Base-by-base conservation (phyloP, 257 asterid species). In the Salvia miltiorrhiza region DNA sequence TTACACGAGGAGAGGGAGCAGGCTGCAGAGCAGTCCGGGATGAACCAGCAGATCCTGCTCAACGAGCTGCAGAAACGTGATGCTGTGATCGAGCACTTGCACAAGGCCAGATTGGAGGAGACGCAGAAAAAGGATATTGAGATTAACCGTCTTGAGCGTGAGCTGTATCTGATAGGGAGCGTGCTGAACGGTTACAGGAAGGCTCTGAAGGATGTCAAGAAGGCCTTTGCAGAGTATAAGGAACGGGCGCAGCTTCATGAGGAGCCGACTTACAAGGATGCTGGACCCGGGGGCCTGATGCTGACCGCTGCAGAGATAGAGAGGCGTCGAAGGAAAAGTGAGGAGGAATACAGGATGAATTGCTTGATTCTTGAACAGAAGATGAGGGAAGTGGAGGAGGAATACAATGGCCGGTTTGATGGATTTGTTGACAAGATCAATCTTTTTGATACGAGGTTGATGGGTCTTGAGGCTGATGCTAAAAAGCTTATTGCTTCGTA, bases 261-360 rank as follows among this genome's bases (percentile, higher is more conserved):
- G 74, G 96, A 88, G 61, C 77, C 95, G 0, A 73, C 84, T 0
- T 93, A 93, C 80, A 84, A 71, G 75, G 95, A 87, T 74, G 86
- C 78, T 37, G 97, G 96, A 55, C 78, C 79, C 2, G 95, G 95
- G 56, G 99, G 99, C 41, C 83, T 86, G n/a, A 83, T 90, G 87
- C 57, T 90, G 86, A 84, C 88, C 40, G 68, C 72, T 56, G 78
- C 67, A 7, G 97, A 87, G 70, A 83, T 90, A 26, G 96, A 89
- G 77, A 85, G 60, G 71, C 78, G 66, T 11, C 74, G 78, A 17
- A 73, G 60, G 76, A 79, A 75, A 74, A 78, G 69, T 58, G 85
- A 88, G 77, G 98, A 93, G 73, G 97, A 90, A 70, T 70, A 21
- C 23, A 74, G 58, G 65, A 16, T 76, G 77, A 78, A 64, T 58